These are phyloP conservation scores for Phyllosticta citrichinensis DNA, from an alignment of 2,329 filamentous ascomycete genomes.

Conservation along the genomic window DNA sequence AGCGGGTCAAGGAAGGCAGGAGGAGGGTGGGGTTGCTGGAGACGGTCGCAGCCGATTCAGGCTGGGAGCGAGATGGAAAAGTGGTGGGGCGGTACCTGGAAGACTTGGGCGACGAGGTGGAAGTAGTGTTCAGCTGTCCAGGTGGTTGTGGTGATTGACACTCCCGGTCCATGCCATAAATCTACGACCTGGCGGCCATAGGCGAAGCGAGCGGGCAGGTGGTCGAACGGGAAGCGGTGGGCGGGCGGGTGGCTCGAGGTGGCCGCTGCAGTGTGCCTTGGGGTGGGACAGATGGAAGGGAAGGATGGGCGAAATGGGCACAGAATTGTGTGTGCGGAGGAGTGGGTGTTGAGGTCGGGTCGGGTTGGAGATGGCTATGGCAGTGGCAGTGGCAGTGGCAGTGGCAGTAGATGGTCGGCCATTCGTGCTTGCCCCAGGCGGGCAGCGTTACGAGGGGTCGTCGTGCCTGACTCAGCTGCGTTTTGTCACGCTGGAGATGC, in stretches of 20 bases:
- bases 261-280: background rate
- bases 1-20: conserved; percentile 19
- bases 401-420: background rate
- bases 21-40: conserved; percentile 13
- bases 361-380: no score
- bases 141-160: conserved; percentile 10
- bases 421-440: background rate
- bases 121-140: conserved; percentile 11
- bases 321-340: background rate
- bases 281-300: conserved; percentile 5
- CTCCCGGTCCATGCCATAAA: conserved; percentile 21
- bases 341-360: background rate
- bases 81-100: conserved; percentile 18
- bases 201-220: conserved; percentile 26
- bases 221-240: conserved; percentile 8
- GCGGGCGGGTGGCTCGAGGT: background rate
- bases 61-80: conserved; percentile 5
- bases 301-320: conserved; percentile 1
- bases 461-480: background rate
- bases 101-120: conserved; percentile 16
- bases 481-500: background rate
- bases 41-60: conserved; percentile 5
- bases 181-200: conserved; percentile 24
- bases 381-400: no score
- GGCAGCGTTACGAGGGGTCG: background rate